Base-by-base conservation (phyloP, 2,329 filamentous ascomycete genomes). In the Exophiala xenobiotica region DNA sequence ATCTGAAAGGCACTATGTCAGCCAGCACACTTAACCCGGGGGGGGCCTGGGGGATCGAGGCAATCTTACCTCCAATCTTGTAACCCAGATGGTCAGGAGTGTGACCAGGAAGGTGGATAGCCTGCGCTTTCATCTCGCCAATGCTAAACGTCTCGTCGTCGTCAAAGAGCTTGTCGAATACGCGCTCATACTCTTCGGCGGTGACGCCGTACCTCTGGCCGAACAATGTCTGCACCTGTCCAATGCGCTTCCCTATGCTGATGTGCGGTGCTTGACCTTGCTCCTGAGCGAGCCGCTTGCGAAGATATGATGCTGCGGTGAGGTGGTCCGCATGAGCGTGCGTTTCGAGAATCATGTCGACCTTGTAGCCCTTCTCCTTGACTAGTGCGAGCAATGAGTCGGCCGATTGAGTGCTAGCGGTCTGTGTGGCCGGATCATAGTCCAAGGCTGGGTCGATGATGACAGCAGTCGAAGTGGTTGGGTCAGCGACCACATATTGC, bases 61-160 rank as follows among this genome's bases (percentile, higher is more conserved):
- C n/a, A n/a, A 16, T 14, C 56, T 46, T 58, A 65, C 66, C 44
- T 38, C 77, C 79, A 44, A 84, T 75, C 26, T 68, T 65, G 54
- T 85, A 86, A 0, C 80, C 81, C 11, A 82, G 60, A 48, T 84
- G 80, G 56, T 85, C 81, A 0, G 80, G 79, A 0, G 80, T 83
- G 56, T 85, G 80, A 0, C 81, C 81, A 0, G 81, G 80, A 0
- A 85, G 73, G 57, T 83, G 76, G 0, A 84, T 62, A 0, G 74
- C 79, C 2, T 63, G 68, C 0, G 67, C 76, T 1, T 56, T 61
- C 11, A 84, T 24, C 0, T 63, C 47, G 0, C 82, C 81, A 29
- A 85, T 70, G 0, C 57, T 14, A 55, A 85, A 82, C 0, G 52
- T 52, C 53, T 83, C 78, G 26, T 80, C 72, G 35, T 84, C 79